Percentiles rank a stretch among this genome's conserved stretches.
Evolutionary conservation across 805 yeast genomes (phyloP).

Genomic region (Lipomyces orientalis): DNA sequence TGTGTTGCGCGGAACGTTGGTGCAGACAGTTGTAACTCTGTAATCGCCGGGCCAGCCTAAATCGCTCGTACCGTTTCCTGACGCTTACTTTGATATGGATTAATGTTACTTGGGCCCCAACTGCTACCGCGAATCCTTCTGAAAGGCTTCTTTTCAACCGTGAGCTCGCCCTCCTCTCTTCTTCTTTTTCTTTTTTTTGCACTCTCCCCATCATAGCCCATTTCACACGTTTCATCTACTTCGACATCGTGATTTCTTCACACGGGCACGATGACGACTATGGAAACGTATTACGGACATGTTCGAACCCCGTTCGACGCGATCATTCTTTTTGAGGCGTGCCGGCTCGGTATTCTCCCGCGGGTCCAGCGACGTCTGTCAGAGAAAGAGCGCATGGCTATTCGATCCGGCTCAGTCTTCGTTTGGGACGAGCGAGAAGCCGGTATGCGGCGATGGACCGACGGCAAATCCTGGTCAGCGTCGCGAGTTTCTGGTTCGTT

Average conservation of each 20-base stretch:
- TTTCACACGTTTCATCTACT: not conserved
- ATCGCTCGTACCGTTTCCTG: not conserved
- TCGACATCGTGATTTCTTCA: not conserved
- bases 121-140: not conserved
- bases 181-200: not conserved
- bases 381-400: conserved; percentile 59
- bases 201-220: not conserved
- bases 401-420: conserved; percentile 65
- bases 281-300: conserved; percentile 68
- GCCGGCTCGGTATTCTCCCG: conserved; percentile 61
- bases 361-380: conserved; percentile 64
- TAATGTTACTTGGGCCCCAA: not conserved
- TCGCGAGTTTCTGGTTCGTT: conserved; percentile 70
- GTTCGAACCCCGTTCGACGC: conserved; percentile 67
- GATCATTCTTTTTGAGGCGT: conserved; percentile 67
- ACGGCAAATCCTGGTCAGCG: conserved; percentile 75
- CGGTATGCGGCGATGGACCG: conserved; percentile 80
- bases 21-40: not conserved
- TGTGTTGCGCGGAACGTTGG: not conserved
- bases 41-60: not conserved
- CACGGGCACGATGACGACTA: conserved; percentile 35
- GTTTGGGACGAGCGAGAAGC: conserved; percentile 76
- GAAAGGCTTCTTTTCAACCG: not conserved
- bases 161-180: not conserved
- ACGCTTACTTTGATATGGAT: not conserved